phyloP scores from a whole-genome alignment of 192 early-diverging fungal genomes.

The Entomortierella parvispora region DNA sequence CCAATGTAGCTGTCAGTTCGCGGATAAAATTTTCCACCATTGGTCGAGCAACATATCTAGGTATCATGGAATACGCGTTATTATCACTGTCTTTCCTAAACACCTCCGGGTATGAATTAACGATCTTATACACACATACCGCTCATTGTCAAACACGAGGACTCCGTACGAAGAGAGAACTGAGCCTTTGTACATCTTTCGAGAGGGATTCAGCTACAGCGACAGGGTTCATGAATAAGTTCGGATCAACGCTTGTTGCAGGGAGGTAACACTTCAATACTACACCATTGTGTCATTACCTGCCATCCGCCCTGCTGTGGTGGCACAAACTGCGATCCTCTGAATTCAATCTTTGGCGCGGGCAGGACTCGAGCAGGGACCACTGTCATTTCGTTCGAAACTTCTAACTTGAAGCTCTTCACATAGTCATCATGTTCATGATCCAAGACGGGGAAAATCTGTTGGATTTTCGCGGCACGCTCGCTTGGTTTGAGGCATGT shows the following conservation, averaged over 20 bases:
- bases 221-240: slow-evolving; percentile 40
- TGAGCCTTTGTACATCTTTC: slow-evolving; percentile 72
- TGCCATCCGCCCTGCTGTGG: slow-evolving; percentile 33
- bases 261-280: too few species aligned
- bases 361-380: slow-evolving; percentile 80
- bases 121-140: slow-evolving; percentile 19
- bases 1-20: slow-evolving; percentile 67
- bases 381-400: slow-evolving; percentile 68
- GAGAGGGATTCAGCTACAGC: slow-evolving; percentile 77
- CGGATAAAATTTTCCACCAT: slow-evolving; percentile 71
- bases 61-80: slow-evolving; percentile 1
- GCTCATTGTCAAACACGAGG: slow-evolving; percentile 68
- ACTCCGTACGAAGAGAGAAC: slow-evolving; percentile 75
- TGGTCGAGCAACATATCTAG: slow-evolving; percentile 30
- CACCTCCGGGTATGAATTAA: too few species aligned
- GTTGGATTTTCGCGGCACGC: slow-evolving; percentile 70
- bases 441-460: slow-evolving; percentile 64
- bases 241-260: too few species aligned
- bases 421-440: slow-evolving; percentile 71
- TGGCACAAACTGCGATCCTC: background rate
- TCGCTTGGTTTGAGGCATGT: slow-evolving; percentile 77
- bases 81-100: too few species aligned
- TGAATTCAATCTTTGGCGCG: slow-evolving; percentile 71
- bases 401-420: slow-evolving; percentile 67
- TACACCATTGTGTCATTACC: background rate